Base-by-base conservation (phyloP, 306 rosid species). In the Vicia villosa region DNA sequence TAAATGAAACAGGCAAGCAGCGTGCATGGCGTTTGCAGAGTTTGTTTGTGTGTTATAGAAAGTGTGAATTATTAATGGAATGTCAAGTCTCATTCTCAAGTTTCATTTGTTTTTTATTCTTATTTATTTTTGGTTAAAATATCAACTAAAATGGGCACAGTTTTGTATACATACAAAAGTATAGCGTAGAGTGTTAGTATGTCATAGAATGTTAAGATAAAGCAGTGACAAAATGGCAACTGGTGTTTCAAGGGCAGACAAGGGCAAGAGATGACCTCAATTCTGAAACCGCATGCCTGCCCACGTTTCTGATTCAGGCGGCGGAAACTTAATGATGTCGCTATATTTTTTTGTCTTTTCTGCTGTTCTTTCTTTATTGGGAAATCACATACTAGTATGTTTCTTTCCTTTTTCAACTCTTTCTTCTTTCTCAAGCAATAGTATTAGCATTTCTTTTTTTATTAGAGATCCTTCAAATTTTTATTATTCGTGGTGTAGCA, bases 171-270 rank as follows among this genome's bases (percentile, higher is more conserved):
- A 6, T 32, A 6, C 0, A 0, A 16, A 65, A 4, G n/a, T n/a
- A 47, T 51, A 51, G 62, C 4, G 43, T 50, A 54, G 59, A 22
- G 36, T 28, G 17, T n/a, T n/a, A n/a, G 9, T 1, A 9, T 12
- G 49, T 19, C 2, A 19, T 36, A n/a, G 8, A 8, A 34, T 26
- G 87, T 78, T 76, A 65, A 69, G 84, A 76, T 81, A 84, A 87
- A 87, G 92, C 78, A 76, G 74, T 46, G 86, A 83, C 86, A 87
- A 78, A 74, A 80, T 51, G 67, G 77, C 84, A 83, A 83, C 34
- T 50, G 49, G 19, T 30, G 38, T 47, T 4, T 69, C 17, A 43
- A 30, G 21, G 26, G 45, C 45, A 63, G 63, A 19, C 10, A 32
- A 10, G 15, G 15, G 28, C 17, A 28, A 6, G 41, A 84, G 79